Percentiles rank a stretch among this genome's conserved stretches.
phyloP scores from a whole-genome alignment of 2,329 filamentous ascomycete genomes.

The Fusarium torulosum region DNA sequence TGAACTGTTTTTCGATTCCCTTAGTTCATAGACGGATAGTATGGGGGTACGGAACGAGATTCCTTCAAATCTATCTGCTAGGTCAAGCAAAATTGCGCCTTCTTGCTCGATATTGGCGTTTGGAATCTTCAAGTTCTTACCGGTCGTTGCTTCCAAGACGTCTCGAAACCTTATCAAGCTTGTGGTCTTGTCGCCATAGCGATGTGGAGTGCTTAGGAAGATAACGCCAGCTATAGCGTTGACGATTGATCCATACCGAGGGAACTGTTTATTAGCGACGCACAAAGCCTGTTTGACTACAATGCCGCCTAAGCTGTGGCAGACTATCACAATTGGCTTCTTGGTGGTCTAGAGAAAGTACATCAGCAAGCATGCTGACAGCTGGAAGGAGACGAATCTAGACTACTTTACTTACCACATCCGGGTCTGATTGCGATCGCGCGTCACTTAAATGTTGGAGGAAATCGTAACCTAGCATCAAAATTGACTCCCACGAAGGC shows the following conservation, averaged over 20 bases:
- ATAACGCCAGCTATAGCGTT: conserved; percentile 4
- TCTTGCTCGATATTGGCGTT: conserved; percentile 4
- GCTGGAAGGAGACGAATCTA: neutral
- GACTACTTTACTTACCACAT: conserved; percentile 3
- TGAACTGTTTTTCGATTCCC: conserved; percentile 3
- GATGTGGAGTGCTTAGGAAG: conserved; percentile 3
- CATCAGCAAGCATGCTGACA: conserved; percentile 1
- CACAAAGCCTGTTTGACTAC: conserved; percentile 1
- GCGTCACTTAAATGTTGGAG: conserved; percentile 1
- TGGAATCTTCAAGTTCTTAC: conserved; percentile 2
- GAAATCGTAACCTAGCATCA: conserved; percentile 3
- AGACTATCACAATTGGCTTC: conserved; percentile 1
- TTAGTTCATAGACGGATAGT: conserved; percentile 4
- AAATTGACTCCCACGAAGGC: conserved; percentile 2
- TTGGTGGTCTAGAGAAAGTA: conserved; percentile 2
- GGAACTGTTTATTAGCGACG: conserved; percentile 2
- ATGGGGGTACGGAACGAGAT: conserved; percentile 2
- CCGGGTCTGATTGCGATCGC: neutral
- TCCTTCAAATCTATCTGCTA: conserved; percentile 4
- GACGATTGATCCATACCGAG: conserved; percentile 2
- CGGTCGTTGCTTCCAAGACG: conserved; percentile 2
- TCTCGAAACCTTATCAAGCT: conserved; percentile 2
- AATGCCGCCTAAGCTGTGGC: neutral
- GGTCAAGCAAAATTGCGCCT: conserved; percentile 2
- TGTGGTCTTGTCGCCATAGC: conserved; percentile 3